phyloP scores from a whole-genome alignment of 345 rosid species.

The Bruguiera sexangula region DNA sequence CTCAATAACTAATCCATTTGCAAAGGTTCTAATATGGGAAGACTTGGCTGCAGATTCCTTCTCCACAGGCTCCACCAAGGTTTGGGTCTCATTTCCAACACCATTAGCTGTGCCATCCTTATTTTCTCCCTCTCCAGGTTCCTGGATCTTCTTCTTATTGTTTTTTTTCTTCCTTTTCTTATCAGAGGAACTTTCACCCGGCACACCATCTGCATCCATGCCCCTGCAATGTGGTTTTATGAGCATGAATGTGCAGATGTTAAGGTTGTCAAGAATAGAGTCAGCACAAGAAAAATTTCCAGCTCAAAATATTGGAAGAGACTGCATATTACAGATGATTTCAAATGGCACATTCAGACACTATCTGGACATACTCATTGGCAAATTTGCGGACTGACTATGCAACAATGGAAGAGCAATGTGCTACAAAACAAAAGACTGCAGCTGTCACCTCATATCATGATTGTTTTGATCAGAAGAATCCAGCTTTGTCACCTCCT shows the following conservation, averaged over 20 bases:
- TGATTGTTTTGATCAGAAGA: constrained; percentile 21
- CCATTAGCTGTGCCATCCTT: constrained; percentile 29
- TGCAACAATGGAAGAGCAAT: neutral
- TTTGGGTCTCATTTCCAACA: constrained; percentile 27
- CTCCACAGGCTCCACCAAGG: constrained; percentile 30
- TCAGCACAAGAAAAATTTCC: neutral
- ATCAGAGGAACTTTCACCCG: constrained; percentile 39
- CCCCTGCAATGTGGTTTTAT: constrained; percentile 28
- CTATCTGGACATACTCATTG: neutral
- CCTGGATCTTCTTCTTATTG: constrained; percentile 55
- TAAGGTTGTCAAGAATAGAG: neutral
- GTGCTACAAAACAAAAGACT: neutral
- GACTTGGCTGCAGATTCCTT: constrained; percentile 42
- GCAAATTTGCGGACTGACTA: neutral
- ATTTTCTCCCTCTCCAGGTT: constrained; percentile 25
- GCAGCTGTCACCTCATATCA: constrained; percentile 39
- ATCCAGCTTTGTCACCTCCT: constrained; percentile 37
- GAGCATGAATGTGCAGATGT: constrained; percentile 7
- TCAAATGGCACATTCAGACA: neutral
- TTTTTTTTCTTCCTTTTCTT: constrained; percentile 67
- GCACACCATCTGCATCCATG: constrained; percentile 26
- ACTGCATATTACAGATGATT: no score
- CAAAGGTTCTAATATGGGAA: constrained; percentile 62
- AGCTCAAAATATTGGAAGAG: no score
- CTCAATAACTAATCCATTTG: constrained; percentile 84